Evolutionary conservation across 805 yeast species (phyloP).

Genomic region (Kurtzmaniella fragi): DNA sequence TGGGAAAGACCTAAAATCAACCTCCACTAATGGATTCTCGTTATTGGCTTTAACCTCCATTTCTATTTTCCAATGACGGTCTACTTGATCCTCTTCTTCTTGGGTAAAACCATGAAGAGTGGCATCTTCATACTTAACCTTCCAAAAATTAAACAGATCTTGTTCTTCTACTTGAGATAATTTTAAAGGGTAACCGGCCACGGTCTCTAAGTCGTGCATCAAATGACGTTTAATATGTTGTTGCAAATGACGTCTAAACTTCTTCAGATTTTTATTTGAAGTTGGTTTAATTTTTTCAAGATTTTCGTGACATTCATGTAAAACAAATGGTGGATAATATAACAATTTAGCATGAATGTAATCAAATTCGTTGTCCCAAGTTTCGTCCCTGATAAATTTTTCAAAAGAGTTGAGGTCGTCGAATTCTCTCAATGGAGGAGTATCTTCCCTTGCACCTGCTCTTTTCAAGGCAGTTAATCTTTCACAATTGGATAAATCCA

Average conservation of each 20-base stretch:
- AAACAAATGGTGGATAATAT: constrained; percentile 70
- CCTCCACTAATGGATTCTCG: constrained; percentile 60
- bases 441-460: constrained; percentile 32
- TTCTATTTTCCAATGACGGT: constrained; percentile 61
- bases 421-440: constrained; percentile 44
- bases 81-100: constrained; percentile 38
- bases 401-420: constrained; percentile 63
- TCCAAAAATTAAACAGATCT: constrained; percentile 44
- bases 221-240: constrained; percentile 73
- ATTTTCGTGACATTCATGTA: constrained; percentile 61
- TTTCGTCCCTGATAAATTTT: constrained; percentile 60
- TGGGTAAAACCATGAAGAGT: constrained; percentile 51
- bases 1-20: constrained; percentile 59
- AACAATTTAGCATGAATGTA: constrained; percentile 60
- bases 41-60: constrained; percentile 64
- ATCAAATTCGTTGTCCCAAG: constrained; percentile 72
- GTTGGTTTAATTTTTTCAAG: constrained; percentile 69
- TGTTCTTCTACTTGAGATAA: constrained; percentile 45
- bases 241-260: constrained; percentile 67
- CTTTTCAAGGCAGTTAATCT: constrained; percentile 33
- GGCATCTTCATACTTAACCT: constrained; percentile 61
- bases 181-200: constrained; percentile 54
- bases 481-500: constrained; percentile 36
- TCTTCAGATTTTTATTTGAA: constrained; percentile 65
- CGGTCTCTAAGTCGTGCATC: constrained; percentile 57